Conservation (phyloP, 176 grass and related monocot species). For the Olyra latifolia region DNA sequence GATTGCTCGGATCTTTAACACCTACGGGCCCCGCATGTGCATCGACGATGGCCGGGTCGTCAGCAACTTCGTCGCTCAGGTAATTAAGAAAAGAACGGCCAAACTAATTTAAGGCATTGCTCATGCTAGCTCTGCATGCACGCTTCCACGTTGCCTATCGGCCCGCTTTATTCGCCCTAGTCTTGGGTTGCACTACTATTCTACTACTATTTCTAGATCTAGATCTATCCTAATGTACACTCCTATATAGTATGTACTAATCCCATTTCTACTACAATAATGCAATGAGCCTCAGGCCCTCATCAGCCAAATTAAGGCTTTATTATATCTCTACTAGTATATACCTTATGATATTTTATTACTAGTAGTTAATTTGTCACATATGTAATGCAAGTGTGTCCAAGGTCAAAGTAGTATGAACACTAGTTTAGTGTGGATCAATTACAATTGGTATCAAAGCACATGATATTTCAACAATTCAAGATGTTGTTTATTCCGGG, state of each 20-base stretch:
- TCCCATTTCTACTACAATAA: neutral
- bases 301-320: neutral
- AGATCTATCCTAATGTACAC: neutral
- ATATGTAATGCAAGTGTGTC: neutral
- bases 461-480: neutral
- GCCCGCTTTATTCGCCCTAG: neutral
- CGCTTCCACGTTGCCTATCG: neutral
- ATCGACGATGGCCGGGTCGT: constrained; percentile 97
- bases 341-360: neutral
- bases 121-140: constrained; percentile 10
- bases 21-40: constrained; percentile 95
- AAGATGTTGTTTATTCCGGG: neutral
- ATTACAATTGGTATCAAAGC: too few species aligned
- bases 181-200: neutral
- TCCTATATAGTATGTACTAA: neutral
- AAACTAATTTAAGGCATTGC: neutral
- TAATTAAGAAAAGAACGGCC: neutral
- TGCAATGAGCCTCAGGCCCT: neutral
- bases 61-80: constrained; percentile 98
- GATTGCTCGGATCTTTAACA: constrained; percentile 97
- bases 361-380: neutral
- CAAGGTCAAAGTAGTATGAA: too few species aligned
- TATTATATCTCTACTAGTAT: neutral
- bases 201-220: neutral
- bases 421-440: too few species aligned